Base-by-base conservation (phyloP, 768 basidiomycete genomes). In the Hygrocybe punicea region DNA sequence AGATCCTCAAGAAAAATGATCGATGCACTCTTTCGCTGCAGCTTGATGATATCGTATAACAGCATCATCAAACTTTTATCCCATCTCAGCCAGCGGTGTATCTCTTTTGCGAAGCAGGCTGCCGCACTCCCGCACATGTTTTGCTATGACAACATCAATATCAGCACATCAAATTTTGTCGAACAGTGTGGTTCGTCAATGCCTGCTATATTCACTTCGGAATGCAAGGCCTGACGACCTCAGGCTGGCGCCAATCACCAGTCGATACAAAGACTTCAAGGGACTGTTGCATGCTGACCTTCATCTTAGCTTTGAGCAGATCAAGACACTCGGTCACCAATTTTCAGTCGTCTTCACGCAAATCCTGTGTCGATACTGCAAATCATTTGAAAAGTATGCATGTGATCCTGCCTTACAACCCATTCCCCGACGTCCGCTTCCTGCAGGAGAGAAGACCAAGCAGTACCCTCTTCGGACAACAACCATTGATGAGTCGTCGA, bases 401-500 rank as follows among this genome's bases (percentile, higher is more conserved):
- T 9, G 9, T 7, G 16, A 61, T n/a, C 45, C 60, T 4, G 2
- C n/a, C 2, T 42, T 72, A 4, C 62, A 66, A 52, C 57, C 67
- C 44, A 9, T 10, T 1, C 19, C 58, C 13, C 60, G 63, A 14
- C 62, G 62, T 13, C 37, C 37, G 1, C 55, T 70, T 16, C 65
- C 68, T 1, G 39, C 39, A 14, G 62, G 65, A 1, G 16, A 44
- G 61, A 66, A 59, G 21, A 73, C 70, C 1, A 44, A 65, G 19
- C 66, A 63, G 23, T 63, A 58, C 56, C 64, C 64, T 6, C 55
- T 70, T 4, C 60, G 60, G 1, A 60, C 58, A 0, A 58, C 60
- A 0, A 73, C 68, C 0, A 71, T 70, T 19, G 67, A 73, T 45
- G 71, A 75, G 53, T 67, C 67, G 6, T 63, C 62, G 3, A 50